Evolutionary conservation across 805 yeast genomes (phyloP).

Genomic region (Blastobotrys attinorum): DNA sequence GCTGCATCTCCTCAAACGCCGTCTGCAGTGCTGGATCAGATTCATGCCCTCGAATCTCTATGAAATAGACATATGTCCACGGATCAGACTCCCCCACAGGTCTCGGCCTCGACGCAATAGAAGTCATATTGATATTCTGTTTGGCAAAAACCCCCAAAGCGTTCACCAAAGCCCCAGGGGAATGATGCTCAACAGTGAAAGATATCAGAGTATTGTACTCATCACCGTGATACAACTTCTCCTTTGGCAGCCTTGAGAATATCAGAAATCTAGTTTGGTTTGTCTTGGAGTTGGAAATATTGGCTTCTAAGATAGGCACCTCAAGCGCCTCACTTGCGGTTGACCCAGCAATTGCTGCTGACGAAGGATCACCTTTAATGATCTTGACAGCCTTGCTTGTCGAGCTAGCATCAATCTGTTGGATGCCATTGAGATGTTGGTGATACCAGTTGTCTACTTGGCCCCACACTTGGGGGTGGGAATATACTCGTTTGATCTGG

Average conservation of each 20-base stretch:
- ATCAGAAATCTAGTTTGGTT: conserved; percentile 85
- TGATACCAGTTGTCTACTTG: conserved; percentile 60
- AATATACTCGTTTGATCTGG: conserved; percentile 53
- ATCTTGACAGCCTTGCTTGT: conserved; percentile 80
- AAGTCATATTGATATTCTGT: conserved; percentile 53
- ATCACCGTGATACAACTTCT: conserved; percentile 8
- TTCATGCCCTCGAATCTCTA: conserved; percentile 49
- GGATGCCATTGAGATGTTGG: conserved; percentile 30
- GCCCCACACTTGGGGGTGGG: conserved; percentile 99
- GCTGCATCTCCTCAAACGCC: conserved; percentile 38
- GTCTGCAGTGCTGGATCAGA: conserved; percentile 8
- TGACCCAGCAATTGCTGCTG: conserved; percentile 67
- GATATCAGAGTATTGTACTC: conserved; percentile 47
- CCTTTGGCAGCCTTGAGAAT: conserved; percentile 23
- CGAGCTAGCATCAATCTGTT: conserved; percentile 59
- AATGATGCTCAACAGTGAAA: conserved; percentile 55
- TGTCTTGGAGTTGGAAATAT: conserved; percentile 62
- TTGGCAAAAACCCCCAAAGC: conserved; percentile 52
- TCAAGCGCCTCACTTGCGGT: conserved; percentile 57
- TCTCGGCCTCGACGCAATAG: conserved; percentile 77
- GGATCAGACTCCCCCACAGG: conserved; percentile 51
- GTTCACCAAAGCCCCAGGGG: conserved; percentile 67
- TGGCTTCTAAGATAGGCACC: conserved; percentile 44
- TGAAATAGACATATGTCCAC: conserved; percentile 81
- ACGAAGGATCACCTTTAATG: conserved; percentile 37